A percentile compares a stretch with the other conserved stretches of the same genome.
Evolutionary conservation across 164 flowering plant species (phyloP).

Genomic region (Berberis thunbergii): DNA sequence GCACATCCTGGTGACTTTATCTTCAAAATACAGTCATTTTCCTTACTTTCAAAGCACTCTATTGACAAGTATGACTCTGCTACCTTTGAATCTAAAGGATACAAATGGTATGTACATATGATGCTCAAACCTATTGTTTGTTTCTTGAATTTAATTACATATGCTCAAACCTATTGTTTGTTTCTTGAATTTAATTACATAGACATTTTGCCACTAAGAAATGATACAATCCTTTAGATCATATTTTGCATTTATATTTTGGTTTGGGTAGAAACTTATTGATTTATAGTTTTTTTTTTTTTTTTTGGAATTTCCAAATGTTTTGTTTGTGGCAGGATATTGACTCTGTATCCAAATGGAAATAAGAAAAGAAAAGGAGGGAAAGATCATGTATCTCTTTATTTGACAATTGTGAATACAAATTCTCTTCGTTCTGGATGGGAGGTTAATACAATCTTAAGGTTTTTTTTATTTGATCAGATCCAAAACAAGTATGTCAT

Average conservation of each 20-base stretch:
- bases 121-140: background rate
- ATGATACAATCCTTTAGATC: background rate
- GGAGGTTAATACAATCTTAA: background rate
- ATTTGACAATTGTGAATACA: background rate
- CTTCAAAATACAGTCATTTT: background rate
- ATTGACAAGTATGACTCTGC: background rate
- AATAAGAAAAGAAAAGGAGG: background rate
- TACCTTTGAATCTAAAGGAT: background rate
- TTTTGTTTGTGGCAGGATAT: too few species aligned
- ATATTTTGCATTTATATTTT: background rate
- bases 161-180: background rate
- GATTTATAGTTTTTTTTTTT: too few species aligned
- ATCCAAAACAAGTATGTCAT: background rate
- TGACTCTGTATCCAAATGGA: background rate
- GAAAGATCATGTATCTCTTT: constrained; percentile 1
- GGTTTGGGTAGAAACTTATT: too few species aligned
- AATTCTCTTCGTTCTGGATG: background rate
- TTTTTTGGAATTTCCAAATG: too few species aligned
- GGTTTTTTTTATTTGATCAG: background rate
- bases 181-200: background rate
- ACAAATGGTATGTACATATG: constrained; percentile 1
- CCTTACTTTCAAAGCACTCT: background rate
- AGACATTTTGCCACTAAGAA: background rate
- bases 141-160: background rate
- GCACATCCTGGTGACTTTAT: background rate